Evolutionary conservation across 257 asterid genomes (phyloP).

Genomic region (Linderniella brevidens): DNA sequence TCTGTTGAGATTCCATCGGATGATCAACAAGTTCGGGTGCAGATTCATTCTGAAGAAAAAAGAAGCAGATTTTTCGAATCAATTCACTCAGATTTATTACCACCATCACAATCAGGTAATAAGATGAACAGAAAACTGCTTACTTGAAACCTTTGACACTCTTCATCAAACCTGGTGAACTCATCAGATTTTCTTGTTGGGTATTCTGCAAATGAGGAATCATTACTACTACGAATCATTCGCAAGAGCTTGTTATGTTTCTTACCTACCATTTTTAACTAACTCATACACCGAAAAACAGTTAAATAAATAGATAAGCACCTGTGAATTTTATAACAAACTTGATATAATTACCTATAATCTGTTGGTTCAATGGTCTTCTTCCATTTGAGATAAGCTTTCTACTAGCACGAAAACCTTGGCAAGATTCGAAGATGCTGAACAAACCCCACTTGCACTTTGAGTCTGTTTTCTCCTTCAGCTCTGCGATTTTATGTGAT

Average conservation of each 20-base stretch:
- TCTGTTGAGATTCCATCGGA: not conserved
- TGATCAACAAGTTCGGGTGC: conserved; percentile 4
- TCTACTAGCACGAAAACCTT: conserved; percentile 13
- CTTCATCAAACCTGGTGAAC: conserved; percentile 24
- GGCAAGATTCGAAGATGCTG: conserved; percentile 30
- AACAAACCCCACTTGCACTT: conserved; percentile 43
- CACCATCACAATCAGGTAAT: not conserved
- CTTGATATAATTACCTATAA: conserved; percentile 17
- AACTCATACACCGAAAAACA: not conserved
- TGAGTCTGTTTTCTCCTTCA: conserved; percentile 19
- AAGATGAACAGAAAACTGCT: conserved; percentile 9
- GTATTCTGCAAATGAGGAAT: conserved; percentile 14
- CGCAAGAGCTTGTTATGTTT: not conserved
- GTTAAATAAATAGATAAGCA: too few species aligned
- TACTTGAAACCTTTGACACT: conserved; percentile 26
- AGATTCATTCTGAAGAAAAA: conserved; percentile 8
- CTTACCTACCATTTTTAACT: too few species aligned
- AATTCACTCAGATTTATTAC: not conserved
- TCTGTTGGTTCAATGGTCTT: conserved; percentile 10
- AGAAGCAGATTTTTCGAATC: conserved; percentile 3
- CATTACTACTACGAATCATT: not conserved
- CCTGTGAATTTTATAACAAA: too few species aligned
- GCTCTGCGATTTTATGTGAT: conserved; percentile 19
- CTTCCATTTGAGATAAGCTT: conserved; percentile 30
- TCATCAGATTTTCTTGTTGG: conserved; percentile 20